phyloP scores from a whole-genome alignment of 305 asterid genomes.

The Lippia alba region DNA sequence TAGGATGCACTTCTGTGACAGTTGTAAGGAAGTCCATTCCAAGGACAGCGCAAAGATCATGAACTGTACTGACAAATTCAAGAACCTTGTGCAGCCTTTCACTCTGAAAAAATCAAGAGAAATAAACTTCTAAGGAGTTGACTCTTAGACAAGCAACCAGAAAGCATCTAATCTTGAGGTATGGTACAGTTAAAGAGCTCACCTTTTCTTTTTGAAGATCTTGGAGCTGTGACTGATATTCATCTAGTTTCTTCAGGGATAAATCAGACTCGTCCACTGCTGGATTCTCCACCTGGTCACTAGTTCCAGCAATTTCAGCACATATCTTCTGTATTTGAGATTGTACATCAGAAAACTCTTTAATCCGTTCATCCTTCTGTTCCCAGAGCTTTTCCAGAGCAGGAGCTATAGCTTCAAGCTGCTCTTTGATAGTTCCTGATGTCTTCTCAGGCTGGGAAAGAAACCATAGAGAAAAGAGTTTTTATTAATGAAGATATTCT shows the following conservation, averaged over 20 bases:
- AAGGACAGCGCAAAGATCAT: conserved; percentile 94
- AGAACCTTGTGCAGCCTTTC: conserved; percentile 95
- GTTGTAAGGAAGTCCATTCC: conserved; percentile 82
- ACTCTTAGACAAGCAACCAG: conserved; percentile 12
- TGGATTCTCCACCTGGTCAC: conserved; percentile 60
- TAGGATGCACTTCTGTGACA: conserved; percentile 90
- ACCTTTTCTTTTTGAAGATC: conserved; percentile 97
- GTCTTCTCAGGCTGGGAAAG: conserved; percentile 82
- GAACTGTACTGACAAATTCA: conserved; percentile 90
- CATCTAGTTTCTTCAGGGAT: conserved; percentile 78
- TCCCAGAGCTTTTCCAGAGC: conserved; percentile 81
- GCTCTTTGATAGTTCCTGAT: conserved; percentile 93
- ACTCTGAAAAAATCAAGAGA: conserved; percentile 61
- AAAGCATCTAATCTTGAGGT: conserved; percentile 25
- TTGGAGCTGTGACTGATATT: conserved; percentile 81
- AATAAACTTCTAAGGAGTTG: conserved; percentile 16
- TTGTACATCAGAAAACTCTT: conserved; percentile 84
- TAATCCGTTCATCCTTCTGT: conserved; percentile 83
- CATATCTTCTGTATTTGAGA: conserved; percentile 80
- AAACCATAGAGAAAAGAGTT: conserved; percentile 22
- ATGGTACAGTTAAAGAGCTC: conserved; percentile 16
- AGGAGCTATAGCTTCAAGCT: conserved; percentile 90
- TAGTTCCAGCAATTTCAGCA: conserved; percentile 80
- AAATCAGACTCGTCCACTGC: conserved; percentile 81
- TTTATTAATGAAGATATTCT: conserved; percentile 5